Evolutionary conservation across 345 rosid genomes (phyloP), one percentile per base, ranked within the genome.

Genomic region (Excoecaria cochinchinensis): DNA sequence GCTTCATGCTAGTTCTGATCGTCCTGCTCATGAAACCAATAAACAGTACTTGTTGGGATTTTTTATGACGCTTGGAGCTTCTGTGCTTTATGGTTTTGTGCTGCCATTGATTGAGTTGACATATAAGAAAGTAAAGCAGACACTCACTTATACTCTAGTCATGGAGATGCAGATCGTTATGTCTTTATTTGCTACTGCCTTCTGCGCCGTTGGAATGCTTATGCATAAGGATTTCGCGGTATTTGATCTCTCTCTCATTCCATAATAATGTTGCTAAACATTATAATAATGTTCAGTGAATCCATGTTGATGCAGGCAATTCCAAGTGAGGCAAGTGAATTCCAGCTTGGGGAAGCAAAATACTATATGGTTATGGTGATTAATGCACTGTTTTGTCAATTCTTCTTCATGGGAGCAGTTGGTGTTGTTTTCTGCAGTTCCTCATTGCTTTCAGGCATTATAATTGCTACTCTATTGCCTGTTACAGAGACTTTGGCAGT

Each of bases 401-500:
- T 71, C 67, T 83, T 79, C 79, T 83, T 79, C 85, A 70, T 83
- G 83, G 83, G 85, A 73, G 85, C 83, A 10, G 76, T 74, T 47
- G 81, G 85, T 2, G 83, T 79, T 2, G 44, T 74, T 47, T 80
- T 74, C 38, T 79, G 64, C 6, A 79, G 53, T 50, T 83, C 85
- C 3, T 77, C 85, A 0, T 61, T 77, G 77, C 79, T 79, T 5
- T 79, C 85, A 52, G 85, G 83, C 9, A 77, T 83, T 21, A 71
- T 83, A 67, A 79, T 83, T 19, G 85, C 77, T 2, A 64, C 72
- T 39, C 66, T 80, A 67, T 63, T 79, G 47, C 85, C 85, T 3
- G 67, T 74, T 60, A 83, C 85, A 13, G 85, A 83, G 65, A 58
- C 73, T 9, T 67, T 77, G 50, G 83, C 79, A 5, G 79, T 79